Evolutionary conservation across 2,329 filamentous ascomycete species (phyloP).

Genomic region (Orbilia brochopaga): DNA sequence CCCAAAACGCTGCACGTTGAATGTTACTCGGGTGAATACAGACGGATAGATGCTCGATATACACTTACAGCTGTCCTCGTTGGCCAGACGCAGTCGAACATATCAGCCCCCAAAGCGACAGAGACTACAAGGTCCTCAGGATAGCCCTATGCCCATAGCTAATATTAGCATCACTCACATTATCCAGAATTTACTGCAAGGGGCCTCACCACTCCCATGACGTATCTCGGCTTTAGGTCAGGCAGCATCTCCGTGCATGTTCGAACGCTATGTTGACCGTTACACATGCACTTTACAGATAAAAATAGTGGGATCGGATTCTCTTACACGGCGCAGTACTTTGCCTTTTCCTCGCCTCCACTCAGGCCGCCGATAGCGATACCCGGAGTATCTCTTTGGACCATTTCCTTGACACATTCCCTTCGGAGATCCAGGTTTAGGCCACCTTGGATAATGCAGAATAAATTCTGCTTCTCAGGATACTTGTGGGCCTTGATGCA

Average conservation of each 20-base stretch:
- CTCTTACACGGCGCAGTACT: constrained; percentile 81
- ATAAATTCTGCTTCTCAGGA: constrained; percentile 82
- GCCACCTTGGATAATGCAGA: constrained; percentile 98
- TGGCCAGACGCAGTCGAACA: constrained; percentile 99
- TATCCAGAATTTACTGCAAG: background rate
- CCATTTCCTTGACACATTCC: constrained; percentile 85
- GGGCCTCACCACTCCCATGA: constrained; percentile 82
- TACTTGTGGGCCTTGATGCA: constrained; percentile 90
- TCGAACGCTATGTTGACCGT: constrained; percentile 64
- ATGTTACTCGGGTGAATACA: background rate
- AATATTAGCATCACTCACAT: constrained; percentile 7
- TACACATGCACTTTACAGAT: constrained; percentile 41
- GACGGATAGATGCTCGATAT: background rate
- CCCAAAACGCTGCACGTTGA: constrained; percentile 71
- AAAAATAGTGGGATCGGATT: background rate
- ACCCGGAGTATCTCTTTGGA: constrained; percentile 86
- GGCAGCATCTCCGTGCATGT: constrained; percentile 85
- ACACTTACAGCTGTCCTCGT: constrained; percentile 79
- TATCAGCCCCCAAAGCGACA: constrained; percentile 91
- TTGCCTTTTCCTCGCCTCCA: constrained; percentile 90
- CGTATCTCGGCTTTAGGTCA: constrained; percentile 92
- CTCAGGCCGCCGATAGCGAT: constrained; percentile 95
- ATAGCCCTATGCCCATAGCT: constrained; percentile 68
- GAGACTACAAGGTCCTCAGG: constrained; percentile 95
- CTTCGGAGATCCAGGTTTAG: constrained; percentile 83